Conservation (phyloP, 495 filamentous ascomycete genomes). For the Hyaloscypha bicolor region DNA sequence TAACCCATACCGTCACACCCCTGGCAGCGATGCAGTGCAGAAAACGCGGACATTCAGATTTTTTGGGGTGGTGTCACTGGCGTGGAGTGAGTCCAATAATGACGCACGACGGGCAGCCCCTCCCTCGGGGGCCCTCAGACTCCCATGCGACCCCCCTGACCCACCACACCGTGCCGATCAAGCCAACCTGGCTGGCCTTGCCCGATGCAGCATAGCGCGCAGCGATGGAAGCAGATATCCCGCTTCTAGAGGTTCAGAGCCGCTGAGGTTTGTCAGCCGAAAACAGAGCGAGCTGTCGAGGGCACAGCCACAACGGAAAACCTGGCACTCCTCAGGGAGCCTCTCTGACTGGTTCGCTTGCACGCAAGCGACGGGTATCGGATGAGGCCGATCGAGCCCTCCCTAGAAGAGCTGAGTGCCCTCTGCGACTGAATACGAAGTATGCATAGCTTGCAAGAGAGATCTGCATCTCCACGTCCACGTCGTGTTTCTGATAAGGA, state of each 20-base stretch:
- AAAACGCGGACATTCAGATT: too few relatives aligned
- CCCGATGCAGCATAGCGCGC: not conserved
- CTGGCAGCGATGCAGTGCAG: too few relatives aligned
- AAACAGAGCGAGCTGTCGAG: not conserved
- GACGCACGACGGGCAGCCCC: not conserved
- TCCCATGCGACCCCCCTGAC: too few relatives aligned
- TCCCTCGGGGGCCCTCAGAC: not conserved
- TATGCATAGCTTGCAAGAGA: not conserved
- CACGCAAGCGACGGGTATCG: too few relatives aligned
- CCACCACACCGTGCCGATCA: not conserved
- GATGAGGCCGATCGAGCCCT: too few relatives aligned
- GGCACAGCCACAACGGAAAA: not conserved
- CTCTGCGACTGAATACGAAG: too few relatives aligned
- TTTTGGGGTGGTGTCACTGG: too few relatives aligned
- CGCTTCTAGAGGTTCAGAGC: not conserved
- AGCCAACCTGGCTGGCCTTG: not conserved
- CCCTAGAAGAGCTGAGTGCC: too few relatives aligned
- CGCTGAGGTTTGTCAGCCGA: not conserved
- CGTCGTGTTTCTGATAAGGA: conserved; percentile 1
- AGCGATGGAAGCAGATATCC: not conserved
- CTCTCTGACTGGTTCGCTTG: not conserved
- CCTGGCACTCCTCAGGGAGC: not conserved
- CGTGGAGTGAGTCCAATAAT: not conserved
- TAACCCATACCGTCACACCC: too few relatives aligned
- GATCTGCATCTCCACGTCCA: conserved; percentile 6